Base-by-base conservation (phyloP, 2,329 filamentous ascomycete species). In the Botrytis fragariae region DNA sequence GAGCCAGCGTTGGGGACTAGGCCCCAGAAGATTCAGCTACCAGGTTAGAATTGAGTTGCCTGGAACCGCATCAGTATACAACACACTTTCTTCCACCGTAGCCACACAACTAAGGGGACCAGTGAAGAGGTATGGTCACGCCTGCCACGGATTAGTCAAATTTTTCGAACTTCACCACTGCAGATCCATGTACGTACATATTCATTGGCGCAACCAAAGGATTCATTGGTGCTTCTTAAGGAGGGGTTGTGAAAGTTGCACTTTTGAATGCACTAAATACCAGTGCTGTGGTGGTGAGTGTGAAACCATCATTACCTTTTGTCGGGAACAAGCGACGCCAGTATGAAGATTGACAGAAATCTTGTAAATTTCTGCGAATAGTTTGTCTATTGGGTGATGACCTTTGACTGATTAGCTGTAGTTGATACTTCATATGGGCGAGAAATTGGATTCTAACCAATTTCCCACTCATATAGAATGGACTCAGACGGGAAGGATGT, bases 1-100 rank as follows among this genome's bases (percentile, higher is more conserved):
- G 83, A 87, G 86, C 86, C 85, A 87, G 85, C 85, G 79, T 85
- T 85, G 85, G 83, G 85, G 85, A 86, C 85, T 87, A 79, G 86
- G 85, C 85, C 85, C 82, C 85, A 84, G 83, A 85, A 83, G 83
- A 75, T 75, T 76, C n/a, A 67, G 12, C 14, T 54, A 4, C 12
- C 51, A 7, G n/a, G 3, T 14, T 29, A 18, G 51, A 54, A 54
- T 29, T 29, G n/a, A 18, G 51, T 54, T 54, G 51, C 51, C 51
- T 54, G 51, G 29, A 54, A 8, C 16, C 51, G n/a, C 51, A 29
- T 54, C 51, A 54, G 51, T 54, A 16, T 29, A 29, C 25, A 54
- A 54, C 51, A n/a, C 48, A 29, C 3, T 54, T 54, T 29, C n/a
- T 29, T 54, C n/a, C 25, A 16, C 20, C 4, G 6, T 18, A 14